Evolutionary conservation across 495 filamentous ascomycete species (phyloP), one percentile per base, ranked within the genome.

Genomic region (Hapsidospora chrysogenum): DNA sequence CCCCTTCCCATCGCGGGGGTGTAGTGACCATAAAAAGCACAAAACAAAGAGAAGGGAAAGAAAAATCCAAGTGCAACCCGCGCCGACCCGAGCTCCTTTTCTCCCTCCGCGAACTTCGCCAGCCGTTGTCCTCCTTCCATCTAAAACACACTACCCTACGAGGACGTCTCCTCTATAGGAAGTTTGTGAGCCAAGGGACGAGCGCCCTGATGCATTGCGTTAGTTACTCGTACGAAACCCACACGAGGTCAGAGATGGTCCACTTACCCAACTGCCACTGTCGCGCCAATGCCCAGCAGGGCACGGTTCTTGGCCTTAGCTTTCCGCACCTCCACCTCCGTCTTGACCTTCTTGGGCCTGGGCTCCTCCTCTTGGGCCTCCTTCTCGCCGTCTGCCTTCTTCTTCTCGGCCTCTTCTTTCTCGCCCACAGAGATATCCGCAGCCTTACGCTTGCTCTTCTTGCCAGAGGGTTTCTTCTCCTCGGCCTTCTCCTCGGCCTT

Each of bases 191-290:
- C 40, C 71, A 74, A 3, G 73, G 71, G 36, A 68, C 60, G 13
- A 75, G 39, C 19, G 71, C 58, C 28, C 73, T 39, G 36, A 15
- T 29, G 35, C 15, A 19, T 20, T n/a, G 14, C 15, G 17, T 16
- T 17, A 17, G 31, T 3, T 17, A 14, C 6, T 4, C 8, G 4
- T 3, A 33, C 4, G 17, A 33, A 39, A 42, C 20, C 2, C 16
- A 17, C 6, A 29, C 17, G 18, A 9, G 17, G 4, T 22, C n/a
- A 28, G 19, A 14, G 14, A 17, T 6, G n/a, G 4, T 17, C 16
- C 17, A 77, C 85, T 58, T 66, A 95, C 87, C 85, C 85, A 58
- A 95, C 64, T 19, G 80, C 79, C 53, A 94, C 70, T 16, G 79
- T 83, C 28, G 78, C 84, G 23, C 74, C 80, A 35, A 95, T 67